These are phyloP conservation scores for Ilyonectria sp. DNA, from an alignment of 2,329 filamentous ascomycete genomes.

Conservation along the genomic window DNA sequence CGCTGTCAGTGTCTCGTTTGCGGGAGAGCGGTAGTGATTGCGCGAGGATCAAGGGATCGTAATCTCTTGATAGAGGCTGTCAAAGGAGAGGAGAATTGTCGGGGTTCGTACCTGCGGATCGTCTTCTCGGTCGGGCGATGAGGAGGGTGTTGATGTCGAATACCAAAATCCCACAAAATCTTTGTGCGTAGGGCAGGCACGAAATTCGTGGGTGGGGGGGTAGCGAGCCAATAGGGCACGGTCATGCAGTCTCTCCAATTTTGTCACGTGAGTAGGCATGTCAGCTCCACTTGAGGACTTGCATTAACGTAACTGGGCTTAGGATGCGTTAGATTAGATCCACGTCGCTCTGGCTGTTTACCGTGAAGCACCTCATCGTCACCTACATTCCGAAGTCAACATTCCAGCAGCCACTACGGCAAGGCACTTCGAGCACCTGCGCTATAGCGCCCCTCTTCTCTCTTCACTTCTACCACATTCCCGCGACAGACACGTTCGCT, in stretches of 20 bases:
- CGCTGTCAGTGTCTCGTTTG: conserved; percentile 49
- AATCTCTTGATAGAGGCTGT: conserved; percentile 37
- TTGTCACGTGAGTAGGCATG: conserved; percentile 47
- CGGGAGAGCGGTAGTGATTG: conserved; percentile 26
- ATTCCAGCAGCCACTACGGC: conserved; percentile 42
- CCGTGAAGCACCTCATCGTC: conserved; percentile 42
- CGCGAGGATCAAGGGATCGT: conserved; percentile 40
- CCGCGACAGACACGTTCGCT: conserved; percentile 32
- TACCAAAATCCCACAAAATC: conserved; percentile 58
- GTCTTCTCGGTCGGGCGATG: conserved; percentile 58
- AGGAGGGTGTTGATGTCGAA: conserved; percentile 55
- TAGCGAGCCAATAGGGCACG: conserved; percentile 55
- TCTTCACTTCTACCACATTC: conserved; percentile 27
- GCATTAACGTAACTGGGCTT: conserved; percentile 41
- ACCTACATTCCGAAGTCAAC: conserved; percentile 44
- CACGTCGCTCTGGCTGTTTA: conserved; percentile 46
- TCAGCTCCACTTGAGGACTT: conserved; percentile 26
- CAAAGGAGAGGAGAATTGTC: conserved; percentile 40
- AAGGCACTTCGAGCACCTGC: conserved; percentile 39
- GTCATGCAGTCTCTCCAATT: conserved; percentile 1
- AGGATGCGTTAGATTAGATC: conserved; percentile 38
- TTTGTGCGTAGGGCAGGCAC: conserved; percentile 61
- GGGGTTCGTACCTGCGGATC: conserved; percentile 59
- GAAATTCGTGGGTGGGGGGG: conserved; percentile 51
- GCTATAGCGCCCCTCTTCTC: conserved; percentile 36